These are phyloP conservation scores for Gymnopilus junonius DNA, from an alignment of 768 basidiomycete genomes.

Conservation along the genomic window DNA sequence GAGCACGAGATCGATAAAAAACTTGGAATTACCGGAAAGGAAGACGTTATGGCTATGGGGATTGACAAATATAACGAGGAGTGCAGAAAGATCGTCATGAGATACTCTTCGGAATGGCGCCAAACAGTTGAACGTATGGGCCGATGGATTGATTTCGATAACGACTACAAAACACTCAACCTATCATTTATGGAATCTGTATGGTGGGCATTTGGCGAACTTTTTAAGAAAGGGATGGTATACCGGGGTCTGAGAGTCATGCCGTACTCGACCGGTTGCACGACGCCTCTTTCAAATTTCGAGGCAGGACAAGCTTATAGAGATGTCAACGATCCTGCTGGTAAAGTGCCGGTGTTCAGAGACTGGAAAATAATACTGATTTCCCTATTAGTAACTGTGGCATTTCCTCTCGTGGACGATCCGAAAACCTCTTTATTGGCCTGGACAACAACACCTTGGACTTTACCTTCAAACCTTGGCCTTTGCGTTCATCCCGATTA, in stretches of 20 bases:
- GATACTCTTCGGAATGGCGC: constrained; percentile 94
- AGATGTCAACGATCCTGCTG: constrained; percentile 92
- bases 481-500: constrained; percentile 97
- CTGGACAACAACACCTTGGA: constrained; percentile 99
- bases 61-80: constrained; percentile 98
- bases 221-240: constrained; percentile 92
- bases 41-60: constrained; percentile 93
- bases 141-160: constrained; percentile 99
- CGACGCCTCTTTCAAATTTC: constrained; percentile 96
- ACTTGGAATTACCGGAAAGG: constrained; percentile 88
- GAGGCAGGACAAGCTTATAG: constrained; percentile 93
- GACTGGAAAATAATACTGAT: background rate
- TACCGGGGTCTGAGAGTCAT: constrained; percentile 95
- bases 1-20: constrained; percentile 99
- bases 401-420: constrained; percentile 94
- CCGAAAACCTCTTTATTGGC: constrained; percentile 88
- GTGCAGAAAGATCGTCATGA: constrained; percentile 96
- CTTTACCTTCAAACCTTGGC: constrained; percentile 92
- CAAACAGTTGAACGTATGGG: constrained; percentile 96
- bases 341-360: constrained; percentile 42
- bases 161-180: constrained; percentile 98
- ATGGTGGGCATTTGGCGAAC: constrained; percentile 97
- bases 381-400: constrained; percentile 70
- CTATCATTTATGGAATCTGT: constrained; percentile 95
- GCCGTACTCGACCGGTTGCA: constrained; percentile 97